phyloP scores from a whole-genome alignment of 2,329 filamentous ascomycete genomes.

The Calcarisporium arbuscula region DNA sequence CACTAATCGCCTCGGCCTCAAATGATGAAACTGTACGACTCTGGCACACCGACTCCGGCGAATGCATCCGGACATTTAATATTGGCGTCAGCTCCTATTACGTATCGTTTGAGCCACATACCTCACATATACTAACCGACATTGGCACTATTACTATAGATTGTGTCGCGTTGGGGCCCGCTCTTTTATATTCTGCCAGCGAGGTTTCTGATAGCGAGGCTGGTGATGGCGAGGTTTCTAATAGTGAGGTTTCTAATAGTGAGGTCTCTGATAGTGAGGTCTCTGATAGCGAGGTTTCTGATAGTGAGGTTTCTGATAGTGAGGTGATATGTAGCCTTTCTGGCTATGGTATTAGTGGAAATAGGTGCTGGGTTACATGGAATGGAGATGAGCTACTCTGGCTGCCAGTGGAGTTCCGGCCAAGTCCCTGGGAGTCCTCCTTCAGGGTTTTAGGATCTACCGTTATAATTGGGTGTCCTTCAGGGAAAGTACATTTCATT shows the following conservation, averaged over 20 bases:
- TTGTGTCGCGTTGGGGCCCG: too few relatives aligned
- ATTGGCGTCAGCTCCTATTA: not conserved
- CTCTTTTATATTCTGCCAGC: too few relatives aligned
- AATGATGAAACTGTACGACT: conserved; percentile 1
- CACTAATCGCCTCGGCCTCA: not conserved
- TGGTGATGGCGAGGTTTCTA: too few relatives aligned
- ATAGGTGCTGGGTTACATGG: conserved; percentile 9
- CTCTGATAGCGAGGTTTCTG: too few relatives aligned
- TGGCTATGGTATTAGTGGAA: conserved; percentile 3
- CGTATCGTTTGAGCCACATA: conserved; percentile 1
- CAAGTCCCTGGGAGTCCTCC: too few relatives aligned
- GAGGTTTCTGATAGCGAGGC: too few relatives aligned
- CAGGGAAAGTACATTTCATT: conserved; percentile 11
- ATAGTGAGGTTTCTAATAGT: not conserved
- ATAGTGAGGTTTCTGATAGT: too few relatives aligned
- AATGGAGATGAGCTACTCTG: conserved; percentile 8
- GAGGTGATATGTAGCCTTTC: too few relatives aligned
- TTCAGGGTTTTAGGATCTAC: conserved; percentile 1
- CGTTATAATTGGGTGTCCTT: conserved; percentile 7
- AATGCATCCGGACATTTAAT: too few relatives aligned
- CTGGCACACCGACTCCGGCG: too few relatives aligned
- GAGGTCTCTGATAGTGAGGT: not conserved
- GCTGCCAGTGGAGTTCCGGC: conserved; percentile 11
- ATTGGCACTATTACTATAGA: not conserved
- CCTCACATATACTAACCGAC: not conserved